Percentiles rank a stretch among this genome's conserved stretches.
Evolutionary conservation across 345 rosid genomes (phyloP).

Genomic region (Salix viminalis): DNA sequence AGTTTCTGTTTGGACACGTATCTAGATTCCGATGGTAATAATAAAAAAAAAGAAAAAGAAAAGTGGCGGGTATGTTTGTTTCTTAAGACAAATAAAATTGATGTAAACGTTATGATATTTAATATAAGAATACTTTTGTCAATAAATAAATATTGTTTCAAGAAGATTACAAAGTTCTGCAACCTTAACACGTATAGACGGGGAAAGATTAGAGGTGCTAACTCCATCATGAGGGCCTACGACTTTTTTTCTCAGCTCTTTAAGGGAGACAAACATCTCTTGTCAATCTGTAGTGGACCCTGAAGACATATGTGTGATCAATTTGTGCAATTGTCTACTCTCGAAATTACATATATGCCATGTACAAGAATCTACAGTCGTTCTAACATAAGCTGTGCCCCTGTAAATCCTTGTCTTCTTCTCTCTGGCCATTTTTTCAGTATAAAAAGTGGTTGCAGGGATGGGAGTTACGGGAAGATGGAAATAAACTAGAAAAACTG

Average conservation of each 20-base stretch:
- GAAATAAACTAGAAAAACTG: too few species aligned
- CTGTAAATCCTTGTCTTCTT: background rate
- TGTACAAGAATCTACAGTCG: background rate
- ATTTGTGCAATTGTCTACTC: background rate
- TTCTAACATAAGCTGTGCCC: background rate
- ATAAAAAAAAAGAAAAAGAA: too few species aligned
- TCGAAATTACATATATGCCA: background rate
- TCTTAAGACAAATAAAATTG: too few species aligned
- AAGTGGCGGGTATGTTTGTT: too few species aligned
- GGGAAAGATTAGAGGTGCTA: too few species aligned
- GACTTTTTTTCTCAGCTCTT: background rate
- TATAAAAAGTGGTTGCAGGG: too few species aligned
- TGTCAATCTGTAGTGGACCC: slow-evolving; percentile 12
- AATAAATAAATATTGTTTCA: background rate
- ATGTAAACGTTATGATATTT: slow-evolving; percentile 10
- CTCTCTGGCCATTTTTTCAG: background rate
- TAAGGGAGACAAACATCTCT: slow-evolving; percentile 14
- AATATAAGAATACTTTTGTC: background rate
- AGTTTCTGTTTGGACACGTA: slow-evolving; percentile 63
- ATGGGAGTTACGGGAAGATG: too few species aligned
- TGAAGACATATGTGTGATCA: background rate
- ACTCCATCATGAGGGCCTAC: background rate
- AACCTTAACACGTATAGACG: too few species aligned
- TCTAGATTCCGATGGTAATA: too few species aligned
- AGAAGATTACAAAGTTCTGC: background rate